A percentile compares a stretch with the other conserved stretches of the same genome.
Evolutionary conservation across 306 rosid species (phyloP).

Genomic region (Begonia fuchsioides): DNA sequence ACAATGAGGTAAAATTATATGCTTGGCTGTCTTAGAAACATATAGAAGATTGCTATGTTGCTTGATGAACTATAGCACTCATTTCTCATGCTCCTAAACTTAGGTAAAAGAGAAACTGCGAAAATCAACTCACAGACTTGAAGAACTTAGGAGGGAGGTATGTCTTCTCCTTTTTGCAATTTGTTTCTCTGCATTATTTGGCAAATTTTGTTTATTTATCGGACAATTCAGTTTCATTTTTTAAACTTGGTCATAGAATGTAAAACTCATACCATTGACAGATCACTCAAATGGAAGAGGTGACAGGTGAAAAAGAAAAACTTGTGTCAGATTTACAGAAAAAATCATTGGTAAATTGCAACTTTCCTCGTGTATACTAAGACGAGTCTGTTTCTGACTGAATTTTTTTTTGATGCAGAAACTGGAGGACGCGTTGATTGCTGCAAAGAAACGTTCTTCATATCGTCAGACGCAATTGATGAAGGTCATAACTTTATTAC

Average conservation of each 20-base stretch:
- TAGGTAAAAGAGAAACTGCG: conserved; percentile 50
- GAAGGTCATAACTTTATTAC: conserved; percentile 38
- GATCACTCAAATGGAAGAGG: conserved; percentile 45
- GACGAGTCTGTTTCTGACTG: conserved; percentile 8
- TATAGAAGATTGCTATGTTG: no score
- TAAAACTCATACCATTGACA: conserved; percentile 20
- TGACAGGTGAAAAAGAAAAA: conserved; percentile 25
- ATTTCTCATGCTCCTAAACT: conserved; percentile 7
- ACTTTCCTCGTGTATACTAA: conserved; percentile 2
- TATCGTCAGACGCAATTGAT: conserved; percentile 44
- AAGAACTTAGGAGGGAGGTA: conserved; percentile 67
- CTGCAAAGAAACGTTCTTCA: conserved; percentile 60
- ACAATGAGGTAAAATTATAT: conserved; percentile 30
- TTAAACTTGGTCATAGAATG: neutral
- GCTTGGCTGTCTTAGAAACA: no score
- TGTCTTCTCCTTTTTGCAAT: conserved; percentile 8
- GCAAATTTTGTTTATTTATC: neutral
- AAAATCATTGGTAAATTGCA: conserved; percentile 39
- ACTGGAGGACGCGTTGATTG: conserved; percentile 73
- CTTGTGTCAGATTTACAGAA: conserved; percentile 45
- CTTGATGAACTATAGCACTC: conserved; percentile 2
- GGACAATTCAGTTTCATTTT: conserved; percentile 6
- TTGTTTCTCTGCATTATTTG: neutral
- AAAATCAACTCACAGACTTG: conserved; percentile 38
- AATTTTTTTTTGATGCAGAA: conserved; percentile 35